Evolutionary conservation across 176 grass and related monocot genomes (phyloP), one percentile per base, ranked within the genome.

Genomic region (Triticum dicoccoides): DNA sequence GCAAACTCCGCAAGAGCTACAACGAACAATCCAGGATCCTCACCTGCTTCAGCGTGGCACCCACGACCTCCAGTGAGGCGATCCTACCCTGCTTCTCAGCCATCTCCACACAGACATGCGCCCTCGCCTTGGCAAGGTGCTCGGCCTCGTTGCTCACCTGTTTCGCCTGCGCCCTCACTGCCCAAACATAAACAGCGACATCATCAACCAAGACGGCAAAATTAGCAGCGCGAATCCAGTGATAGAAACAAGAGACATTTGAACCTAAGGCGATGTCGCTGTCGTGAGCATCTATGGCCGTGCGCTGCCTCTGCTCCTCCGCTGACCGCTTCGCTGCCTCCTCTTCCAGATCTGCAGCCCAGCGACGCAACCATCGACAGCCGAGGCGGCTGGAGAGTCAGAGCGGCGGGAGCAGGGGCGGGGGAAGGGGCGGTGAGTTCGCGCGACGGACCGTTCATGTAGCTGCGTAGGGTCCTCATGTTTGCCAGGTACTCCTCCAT

Each of bases 401-500:
- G 30, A 63, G 17, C 33, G 42, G 37, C 9, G 21, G 35, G n/a
- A 65, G 0, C 9, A 27, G 4, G 21, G 35, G 10, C 52, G 34
- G 25, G 49, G 32, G 11, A 4, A 17, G 32, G 65, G 80, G n/a
- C 4, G 32, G 10, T 33, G 63, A 34, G 61, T 61, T n/a, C 47
- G 39, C 27, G 24, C 78, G 54, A 47, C 73, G 80, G 33, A 97
- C 95, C 95, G 76, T 91, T 91, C 76, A 97, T 91, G 82, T 93
- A 92, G 69, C 89, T 90, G 82, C 95, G 84, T 78, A 97, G 87
- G 30, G 59, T 91, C 80, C 88, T 97, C 38, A 97, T 85, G 87
- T 95, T 95, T 73, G 91, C 91, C 91, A 97, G 65, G 78, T 97
- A 97, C 65, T 90, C 91, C 77, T 97, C 95, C 95, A 97, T 97